Base-by-base conservation (phyloP, 1,139 yeast genomes). In the Saccharomyces pastorianus region DNA sequence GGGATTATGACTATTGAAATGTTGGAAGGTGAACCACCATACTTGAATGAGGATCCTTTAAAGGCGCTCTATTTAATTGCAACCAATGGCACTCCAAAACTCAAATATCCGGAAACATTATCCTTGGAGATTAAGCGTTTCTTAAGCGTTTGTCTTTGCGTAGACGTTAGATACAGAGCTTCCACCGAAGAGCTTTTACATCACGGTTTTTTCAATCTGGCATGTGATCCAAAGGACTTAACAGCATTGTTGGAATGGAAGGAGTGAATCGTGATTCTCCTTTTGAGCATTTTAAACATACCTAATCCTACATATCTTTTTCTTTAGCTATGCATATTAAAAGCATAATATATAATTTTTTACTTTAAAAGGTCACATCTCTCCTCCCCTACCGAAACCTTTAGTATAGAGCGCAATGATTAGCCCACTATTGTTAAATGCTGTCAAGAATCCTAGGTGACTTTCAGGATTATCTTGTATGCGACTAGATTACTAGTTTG, bases 21-120 rank as follows among this genome's bases (percentile, higher is more conserved):
- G 98, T 86, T 93, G 60, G 99, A 93, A 73, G 95, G 96, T 26
- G 99, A 93, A 69, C 99, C 99, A 8, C 99, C 99, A 31, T 93
- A 93, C 68, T 76, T 93, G 68, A 93, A 93, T 69, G 99, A 93
- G 70, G 97, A 91, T 71, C 99, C 98, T 9, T 75, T 88, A 65
- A 86, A 85, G 70, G 96, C 95, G 0, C 75, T 88, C 55, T 93
- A 89, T 71, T 74, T 93, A 65, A 93, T 93, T 75, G 98, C 97
- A 13, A 88, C 97, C 1, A 91, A 90, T 68, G 99, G 99, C 57
- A 93, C 99, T 1, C 99, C 99, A 46, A 90, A 90, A 70, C 76
- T 93, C 64, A 91, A 89, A 73, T 80, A 85, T 59, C 97, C 99
- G 2, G 96, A 88, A 59, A 71, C 76, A 52, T 76, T 93, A 56